These are phyloP conservation scores for Fusarium illudens DNA, from an alignment of 2,329 filamentous ascomycete species.

Conservation along the genomic window DNA sequence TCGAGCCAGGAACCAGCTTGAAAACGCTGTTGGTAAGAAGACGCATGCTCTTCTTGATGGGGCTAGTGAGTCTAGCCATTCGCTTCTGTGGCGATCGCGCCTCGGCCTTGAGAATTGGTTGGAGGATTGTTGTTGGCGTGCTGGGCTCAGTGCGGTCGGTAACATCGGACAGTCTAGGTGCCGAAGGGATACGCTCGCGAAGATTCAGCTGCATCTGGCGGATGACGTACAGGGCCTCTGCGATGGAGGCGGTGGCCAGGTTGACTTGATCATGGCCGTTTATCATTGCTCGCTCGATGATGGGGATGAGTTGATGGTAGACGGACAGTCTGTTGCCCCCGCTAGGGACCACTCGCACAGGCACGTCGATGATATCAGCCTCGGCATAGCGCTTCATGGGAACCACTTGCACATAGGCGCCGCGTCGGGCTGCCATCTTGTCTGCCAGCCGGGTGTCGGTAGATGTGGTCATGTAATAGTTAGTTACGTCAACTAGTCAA, in stretches of 20 bases:
- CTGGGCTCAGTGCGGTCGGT: conserved; percentile 43
- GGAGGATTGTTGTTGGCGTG: conserved; percentile 36
- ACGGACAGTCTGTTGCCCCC: conserved; percentile 42
- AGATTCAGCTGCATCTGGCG: conserved; percentile 31
- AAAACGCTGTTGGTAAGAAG: conserved; percentile 44
- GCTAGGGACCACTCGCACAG: not conserved
- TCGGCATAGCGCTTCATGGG: conserved; percentile 44
- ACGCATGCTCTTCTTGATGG: conserved; percentile 38
- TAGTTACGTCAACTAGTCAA: conserved; percentile 39
- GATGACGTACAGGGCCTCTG: conserved; percentile 35
- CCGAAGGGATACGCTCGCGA: conserved; percentile 33
- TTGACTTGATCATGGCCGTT: conserved; percentile 38
- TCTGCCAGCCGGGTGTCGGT: conserved; percentile 19
- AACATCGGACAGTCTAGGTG: conserved; percentile 41
- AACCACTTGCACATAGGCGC: conserved; percentile 21
- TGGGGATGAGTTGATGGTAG: conserved; percentile 39
- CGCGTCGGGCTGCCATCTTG: conserved; percentile 11
- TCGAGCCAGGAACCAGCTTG: conserved; percentile 41
- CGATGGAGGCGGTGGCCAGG: conserved; percentile 39
- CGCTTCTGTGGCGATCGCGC: conserved; percentile 46
- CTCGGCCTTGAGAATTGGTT: conserved; percentile 35
- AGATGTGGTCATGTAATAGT: conserved; percentile 33
- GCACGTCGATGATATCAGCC: conserved; percentile 17
- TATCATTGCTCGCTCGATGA: conserved; percentile 37
- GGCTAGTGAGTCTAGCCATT: conserved; percentile 38